Conservation (phyloP, 2,329 filamentous ascomycete species). For the Trichoderma koningii region DNA sequence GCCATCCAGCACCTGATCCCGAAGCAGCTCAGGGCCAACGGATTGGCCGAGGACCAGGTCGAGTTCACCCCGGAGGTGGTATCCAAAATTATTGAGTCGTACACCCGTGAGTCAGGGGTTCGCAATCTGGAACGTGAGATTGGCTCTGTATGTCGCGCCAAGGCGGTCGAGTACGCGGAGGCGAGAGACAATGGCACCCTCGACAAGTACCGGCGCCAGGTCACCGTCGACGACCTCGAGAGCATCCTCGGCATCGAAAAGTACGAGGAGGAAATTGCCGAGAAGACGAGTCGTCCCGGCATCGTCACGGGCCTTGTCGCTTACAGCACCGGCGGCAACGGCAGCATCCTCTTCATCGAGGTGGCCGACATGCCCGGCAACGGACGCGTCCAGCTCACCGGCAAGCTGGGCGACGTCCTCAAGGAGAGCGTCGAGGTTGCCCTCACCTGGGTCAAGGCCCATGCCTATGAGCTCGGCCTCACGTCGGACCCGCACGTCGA, state of each 20-base stretch:
- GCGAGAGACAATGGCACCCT: slow-evolving; percentile 73
- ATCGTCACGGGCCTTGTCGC: slow-evolving; percentile 96
- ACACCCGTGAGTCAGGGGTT: slow-evolving; percentile 94
- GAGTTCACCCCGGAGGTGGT: slow-evolving; percentile 79
- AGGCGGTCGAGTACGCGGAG: slow-evolving; percentile 93
- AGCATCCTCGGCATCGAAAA: slow-evolving; percentile 88
- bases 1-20: slow-evolving; percentile 91
- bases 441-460: slow-evolving; percentile 93
- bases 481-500: slow-evolving; percentile 80
- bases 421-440: slow-evolving; percentile 98
- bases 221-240: slow-evolving; percentile 81
- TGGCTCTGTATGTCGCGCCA: slow-evolving; percentile 88
- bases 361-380: slow-evolving; percentile 95
- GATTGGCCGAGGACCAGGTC: slow-evolving; percentile 74
- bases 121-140: slow-evolving; percentile 96
- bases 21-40: slow-evolving; percentile 91
- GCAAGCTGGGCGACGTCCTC: slow-evolving; percentile 92
- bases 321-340: slow-evolving; percentile 89
- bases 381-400: slow-evolving; percentile 90
- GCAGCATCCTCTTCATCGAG: slow-evolving; percentile 97
- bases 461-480: slow-evolving; percentile 87
- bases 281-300: slow-evolving; percentile 79
- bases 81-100: slow-evolving; percentile 92
- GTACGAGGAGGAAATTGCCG: slow-evolving; percentile 94
- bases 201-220: slow-evolving; percentile 69